phyloP scores from a whole-genome alignment of 192 early-diverging fungal genomes.

The Anaeromyces robustus region DNA sequence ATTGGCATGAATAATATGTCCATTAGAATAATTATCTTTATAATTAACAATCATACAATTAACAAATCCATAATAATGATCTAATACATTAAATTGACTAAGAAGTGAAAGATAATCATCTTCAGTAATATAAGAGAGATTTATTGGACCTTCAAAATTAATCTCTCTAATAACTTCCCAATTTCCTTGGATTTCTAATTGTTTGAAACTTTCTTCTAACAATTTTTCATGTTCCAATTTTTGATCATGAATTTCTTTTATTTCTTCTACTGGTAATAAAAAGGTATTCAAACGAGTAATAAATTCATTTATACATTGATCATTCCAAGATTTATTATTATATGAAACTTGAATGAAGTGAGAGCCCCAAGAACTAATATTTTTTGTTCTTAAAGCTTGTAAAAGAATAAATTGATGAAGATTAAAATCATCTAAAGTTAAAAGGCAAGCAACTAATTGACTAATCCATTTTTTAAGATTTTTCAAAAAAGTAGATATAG shows the following conservation, averaged over 20 bases:
- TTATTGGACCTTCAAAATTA: not conserved
- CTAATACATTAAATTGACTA: not conserved
- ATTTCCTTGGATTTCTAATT: not conserved
- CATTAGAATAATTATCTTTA: not conserved
- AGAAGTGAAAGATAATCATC: not conserved
- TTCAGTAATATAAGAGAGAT: not conserved
- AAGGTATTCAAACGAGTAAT: not conserved
- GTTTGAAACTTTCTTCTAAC: not conserved
- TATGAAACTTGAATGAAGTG: not conserved
- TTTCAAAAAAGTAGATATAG: not conserved
- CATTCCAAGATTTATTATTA: not conserved
- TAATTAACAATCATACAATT: not conserved
- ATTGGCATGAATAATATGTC: not conserved
- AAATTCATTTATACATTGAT: not conserved
- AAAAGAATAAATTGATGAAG: not conserved
- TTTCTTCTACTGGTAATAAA: not conserved
- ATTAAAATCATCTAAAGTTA: not conserved
- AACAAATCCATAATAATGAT: not conserved
- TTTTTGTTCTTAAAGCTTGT: not conserved
- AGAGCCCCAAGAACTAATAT: not conserved
- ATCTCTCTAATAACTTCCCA: not conserved
- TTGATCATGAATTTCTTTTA: not conserved
- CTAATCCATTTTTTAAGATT: not conserved
- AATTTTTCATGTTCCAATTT: not conserved
- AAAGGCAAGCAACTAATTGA: not conserved